phyloP scores from a whole-genome alignment of 2,329 filamentous ascomycete species.

The Botrytis byssoidea region DNA sequence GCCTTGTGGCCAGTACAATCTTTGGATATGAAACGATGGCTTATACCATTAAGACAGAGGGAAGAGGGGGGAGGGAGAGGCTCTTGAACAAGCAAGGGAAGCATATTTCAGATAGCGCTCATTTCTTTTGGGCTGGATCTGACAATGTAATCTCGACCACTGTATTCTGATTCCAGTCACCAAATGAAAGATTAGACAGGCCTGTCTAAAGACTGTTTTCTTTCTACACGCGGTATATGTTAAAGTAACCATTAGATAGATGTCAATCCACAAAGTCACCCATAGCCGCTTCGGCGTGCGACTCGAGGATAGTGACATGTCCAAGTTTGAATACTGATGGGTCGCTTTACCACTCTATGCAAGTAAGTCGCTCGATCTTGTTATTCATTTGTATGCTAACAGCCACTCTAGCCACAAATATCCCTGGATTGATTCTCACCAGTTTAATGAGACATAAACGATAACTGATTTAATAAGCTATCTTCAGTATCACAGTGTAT shows the following conservation, averaged over 20 bases:
- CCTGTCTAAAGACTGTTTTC: conserved; percentile 28
- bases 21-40: conserved; percentile 39
- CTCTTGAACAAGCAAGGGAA: conserved; percentile 54
- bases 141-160: conserved; percentile 41
- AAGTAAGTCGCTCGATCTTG: not conserved
- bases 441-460: not conserved
- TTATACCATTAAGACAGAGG: conserved; percentile 47
- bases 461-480: conserved; percentile 26
- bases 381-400: not conserved
- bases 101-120: conserved; percentile 51
- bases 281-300: conserved; percentile 28
- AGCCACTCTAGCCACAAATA: not conserved
- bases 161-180: conserved; percentile 55
- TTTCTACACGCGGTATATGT: conserved; percentile 37
- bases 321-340: not conserved
- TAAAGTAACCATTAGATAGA: conserved; percentile 52
- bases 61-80: conserved; percentile 21
- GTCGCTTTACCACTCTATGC: not conserved
- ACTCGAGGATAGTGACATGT: not conserved
- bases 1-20: conserved; percentile 24
- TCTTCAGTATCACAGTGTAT: conserved; percentile 23
- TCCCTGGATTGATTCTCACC: not conserved
- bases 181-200: conserved; percentile 28
- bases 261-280: conserved; percentile 49
- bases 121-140: conserved; percentile 57